Base-by-base conservation (phyloP, 2,329 filamentous ascomycete genomes). In the Aspergillus sp. region DNA sequence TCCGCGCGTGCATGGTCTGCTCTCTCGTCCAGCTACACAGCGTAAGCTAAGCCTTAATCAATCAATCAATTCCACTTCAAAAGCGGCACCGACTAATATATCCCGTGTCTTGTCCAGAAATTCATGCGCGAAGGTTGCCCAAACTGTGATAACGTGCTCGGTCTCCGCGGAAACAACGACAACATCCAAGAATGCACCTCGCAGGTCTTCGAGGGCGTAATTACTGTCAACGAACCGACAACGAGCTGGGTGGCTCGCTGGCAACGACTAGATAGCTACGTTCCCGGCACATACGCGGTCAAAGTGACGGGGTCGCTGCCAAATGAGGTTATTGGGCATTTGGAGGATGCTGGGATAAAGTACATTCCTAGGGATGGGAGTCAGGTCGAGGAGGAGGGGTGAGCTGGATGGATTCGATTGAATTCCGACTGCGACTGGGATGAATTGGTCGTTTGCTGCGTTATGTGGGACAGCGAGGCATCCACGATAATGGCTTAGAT, bases 1-100 rank as follows among this genome's bases (percentile, higher is more conserved):
- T 96, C 66, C 93, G 95, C 77, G 95, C 95, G 70, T 99, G 95
- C 82, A 97, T 99, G 92, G 91, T 98, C 67, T 99, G 95, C 85
- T 93, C 91, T 55, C 90, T 98, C 72, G 91, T 98, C 64, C 91
- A 93, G 82, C 88, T 90, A 60, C 86, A 88, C 70, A 83, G 82
- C 65, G 90, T 92, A 39, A 55, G 59, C 14, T n/a, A 12, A 19
- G 15, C 51, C 11, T 4, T 3, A 15, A 11, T 17, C 39, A 40
- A 14, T 21, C 15, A 12, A 23, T 12, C 7, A 27, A 8, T 8
- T 2, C 9, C 9, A 8, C 3, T 31, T 31, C 27, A 31, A 31
- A 31, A 31, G 9, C 27, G 9, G 9, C 27, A 31, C 27, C 27
- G 54, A 50, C 33, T 52, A 44, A 57, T 62, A 2, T 33, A 7